Evolutionary conservation across 2,329 filamentous ascomycete species (phyloP).

Genomic region (Triangularia setosa): DNA sequence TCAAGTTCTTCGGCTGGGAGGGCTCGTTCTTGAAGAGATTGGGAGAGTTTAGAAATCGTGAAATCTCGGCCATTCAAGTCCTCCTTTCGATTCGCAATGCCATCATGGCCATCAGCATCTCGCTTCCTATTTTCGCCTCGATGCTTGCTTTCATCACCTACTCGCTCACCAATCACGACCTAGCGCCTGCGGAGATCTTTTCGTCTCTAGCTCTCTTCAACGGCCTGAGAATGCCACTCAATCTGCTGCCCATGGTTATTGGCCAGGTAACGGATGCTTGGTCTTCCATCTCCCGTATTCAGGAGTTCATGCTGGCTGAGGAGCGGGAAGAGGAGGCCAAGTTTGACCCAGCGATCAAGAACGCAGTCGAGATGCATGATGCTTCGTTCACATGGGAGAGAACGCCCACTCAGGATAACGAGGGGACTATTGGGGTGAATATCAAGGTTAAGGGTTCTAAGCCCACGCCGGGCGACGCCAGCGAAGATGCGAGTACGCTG

Average conservation of each 20-base stretch:
- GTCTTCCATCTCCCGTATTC: conserved; percentile 77
- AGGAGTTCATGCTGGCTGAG: conserved; percentile 83
- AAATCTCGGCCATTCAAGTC: conserved; percentile 81
- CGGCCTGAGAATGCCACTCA: conserved; percentile 81
- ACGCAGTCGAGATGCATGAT: conserved; percentile 66
- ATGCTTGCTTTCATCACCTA: conserved; percentile 93
- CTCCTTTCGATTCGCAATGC: conserved; percentile 79
- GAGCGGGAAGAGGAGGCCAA: conserved; percentile 71
- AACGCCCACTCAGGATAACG: conserved; percentile 51
- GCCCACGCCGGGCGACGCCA: conserved; percentile 39
- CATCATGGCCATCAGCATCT: conserved; percentile 79
- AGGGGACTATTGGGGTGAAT: conserved; percentile 39
- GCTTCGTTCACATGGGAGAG: conserved; percentile 88
- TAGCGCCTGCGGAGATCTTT: conserved; percentile 77
- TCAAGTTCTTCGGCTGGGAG: conserved; percentile 97
- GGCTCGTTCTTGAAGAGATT: conserved; percentile 77
- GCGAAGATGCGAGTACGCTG: conserved; percentile 52
- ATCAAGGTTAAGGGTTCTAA: conserved; percentile 41
- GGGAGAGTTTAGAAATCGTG: conserved; percentile 66
- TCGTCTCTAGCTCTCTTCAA: conserved; percentile 95
- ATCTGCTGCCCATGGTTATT: conserved; percentile 81
- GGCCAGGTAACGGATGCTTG: conserved; percentile 87
- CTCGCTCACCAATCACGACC: conserved; percentile 59
- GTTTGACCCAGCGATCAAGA: conserved; percentile 52
- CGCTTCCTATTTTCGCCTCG: conserved; percentile 87